Evolutionary conservation across 768 basidiomycete species (phyloP), one percentile per base, ranked within the genome.

Genomic region (Tulasnella calospora): DNA sequence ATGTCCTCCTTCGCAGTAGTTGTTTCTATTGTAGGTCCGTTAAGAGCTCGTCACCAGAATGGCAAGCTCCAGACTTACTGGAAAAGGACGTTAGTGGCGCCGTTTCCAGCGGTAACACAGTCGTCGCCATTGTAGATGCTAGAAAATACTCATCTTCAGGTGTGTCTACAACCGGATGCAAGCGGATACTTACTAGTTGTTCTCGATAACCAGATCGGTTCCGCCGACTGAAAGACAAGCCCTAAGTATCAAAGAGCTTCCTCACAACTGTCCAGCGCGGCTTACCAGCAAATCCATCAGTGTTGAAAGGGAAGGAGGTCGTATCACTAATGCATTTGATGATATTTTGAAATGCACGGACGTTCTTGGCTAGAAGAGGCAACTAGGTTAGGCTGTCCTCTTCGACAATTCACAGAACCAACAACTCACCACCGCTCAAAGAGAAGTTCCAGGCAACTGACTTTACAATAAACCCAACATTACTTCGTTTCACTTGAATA

Each of bases 371-470:
- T 0, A 88, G 86, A 27, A 86, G 86, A 46, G 15, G 3, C 19
- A 6, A 27, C 15, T 4, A 17, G 38, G 13, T 73, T 0, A 73
- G 23, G 27, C 8, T 12, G 13, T 2, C 6, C 13, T 36, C 35
- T 21, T 35, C 8, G 7, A 27, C 30, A 3, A 23, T 15, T 33
- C 12, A 2, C 3, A 35, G 40, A 38, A 40, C 27, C 36, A 13
- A 6, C 2, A 7, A 40, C 71, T 73, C 36, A 38, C 76, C 76
- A 10, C 76, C 67, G 40, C 86, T 88, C 0, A 89, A 88, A 0
- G 87, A 85, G 81, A 90, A 90, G 81, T 88, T 90, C 89, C 89
- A 90, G 5, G 85, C 90, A 23, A 90, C 84, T 6, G 89, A 89
- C 89, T 89, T 71, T 27, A 57, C 12, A 75, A 71, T 27, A 81